Evolutionary conservation across 495 filamentous ascomycete species (phyloP).

Genomic region (Aspergillus nidulans): DNA sequence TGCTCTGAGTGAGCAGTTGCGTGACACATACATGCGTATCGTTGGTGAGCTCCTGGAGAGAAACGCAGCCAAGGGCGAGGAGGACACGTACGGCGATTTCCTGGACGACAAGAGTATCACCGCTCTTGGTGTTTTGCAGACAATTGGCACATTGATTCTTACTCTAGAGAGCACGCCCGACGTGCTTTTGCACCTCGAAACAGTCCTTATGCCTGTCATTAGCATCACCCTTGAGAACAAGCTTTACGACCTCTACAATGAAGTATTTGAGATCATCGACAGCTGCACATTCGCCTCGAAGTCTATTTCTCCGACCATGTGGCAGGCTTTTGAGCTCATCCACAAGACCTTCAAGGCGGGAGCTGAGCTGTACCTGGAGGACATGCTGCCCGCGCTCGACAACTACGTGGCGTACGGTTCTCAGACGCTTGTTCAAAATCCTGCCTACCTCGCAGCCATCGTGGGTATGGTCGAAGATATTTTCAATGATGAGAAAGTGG

Average conservation of each 20-base stretch:
- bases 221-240: conserved; percentile 95
- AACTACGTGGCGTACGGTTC: conserved; percentile 94
- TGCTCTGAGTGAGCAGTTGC: conserved; percentile 89
- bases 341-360: conserved; percentile 96
- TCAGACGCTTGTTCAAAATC: conserved; percentile 71
- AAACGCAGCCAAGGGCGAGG: conserved; percentile 67
- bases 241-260: conserved; percentile 94
- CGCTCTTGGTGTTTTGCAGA: conserved; percentile 91
- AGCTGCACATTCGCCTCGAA: conserved; percentile 99
- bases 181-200: conserved; percentile 88
- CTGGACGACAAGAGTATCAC: conserved; percentile 98
- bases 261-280: conserved; percentile 98
- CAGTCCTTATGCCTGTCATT: conserved; percentile 94
- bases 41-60: conserved; percentile 86
- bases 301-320: conserved; percentile 92
- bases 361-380: conserved; percentile 95
- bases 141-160: conserved; percentile 93
- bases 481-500: conserved; percentile 81
- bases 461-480: conserved; percentile 77
- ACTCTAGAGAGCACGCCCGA: conserved; percentile 96
- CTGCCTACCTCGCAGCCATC: conserved; percentile 78
- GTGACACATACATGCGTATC: conserved; percentile 94
- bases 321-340: conserved; percentile 94
- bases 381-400: conserved; percentile 96
- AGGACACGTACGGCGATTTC: conserved; percentile 80